Conservation (phyloP, 805 yeast genomes). For the Pichia insulana region DNA sequence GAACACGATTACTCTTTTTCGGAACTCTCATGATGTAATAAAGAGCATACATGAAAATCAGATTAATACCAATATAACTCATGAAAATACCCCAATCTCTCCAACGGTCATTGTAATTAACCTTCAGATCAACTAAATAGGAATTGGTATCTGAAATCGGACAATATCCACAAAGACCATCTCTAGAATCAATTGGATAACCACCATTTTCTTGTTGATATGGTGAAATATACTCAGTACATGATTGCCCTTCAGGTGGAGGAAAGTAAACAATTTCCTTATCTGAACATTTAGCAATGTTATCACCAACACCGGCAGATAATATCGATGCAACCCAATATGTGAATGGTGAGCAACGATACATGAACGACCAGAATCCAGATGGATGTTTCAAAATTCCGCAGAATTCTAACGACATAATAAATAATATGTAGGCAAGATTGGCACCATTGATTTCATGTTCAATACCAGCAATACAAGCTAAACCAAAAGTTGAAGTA, state of each 20-base stretch:
- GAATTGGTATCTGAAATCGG: constrained; percentile 45
- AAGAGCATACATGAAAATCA: constrained; percentile 20
- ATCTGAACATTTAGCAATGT: constrained; percentile 37
- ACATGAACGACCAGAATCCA: constrained; percentile 78
- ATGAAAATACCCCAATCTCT: constrained; percentile 48
- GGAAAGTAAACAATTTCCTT: constrained; percentile 39
- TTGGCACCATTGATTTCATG: constrained; percentile 58
- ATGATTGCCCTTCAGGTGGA: constrained; percentile 50
- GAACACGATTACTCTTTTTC: constrained; percentile 35
- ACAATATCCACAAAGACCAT: constrained; percentile 54
- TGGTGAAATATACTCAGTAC: constrained; percentile 35
- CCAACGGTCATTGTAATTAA: constrained; percentile 45
- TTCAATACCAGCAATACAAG: constrained; percentile 51
- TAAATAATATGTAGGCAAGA: constrained; percentile 45
- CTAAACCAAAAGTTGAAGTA: constrained; percentile 50
- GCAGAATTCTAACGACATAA: constrained; percentile 61
- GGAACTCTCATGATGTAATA: constrained; percentile 67
- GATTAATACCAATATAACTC: constrained; percentile 38
- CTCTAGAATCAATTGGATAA: constrained; percentile 35
- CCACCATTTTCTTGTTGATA: constrained; percentile 30
- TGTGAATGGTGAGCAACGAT: constrained; percentile 62
- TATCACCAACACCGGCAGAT: constrained; percentile 46
- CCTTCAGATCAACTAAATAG: constrained; percentile 39
- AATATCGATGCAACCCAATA: constrained; percentile 52
- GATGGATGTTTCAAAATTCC: constrained; percentile 60